Conservation (phyloP, 2,329 filamentous ascomycete genomes). For the Cladophialophora immunda region DNA sequence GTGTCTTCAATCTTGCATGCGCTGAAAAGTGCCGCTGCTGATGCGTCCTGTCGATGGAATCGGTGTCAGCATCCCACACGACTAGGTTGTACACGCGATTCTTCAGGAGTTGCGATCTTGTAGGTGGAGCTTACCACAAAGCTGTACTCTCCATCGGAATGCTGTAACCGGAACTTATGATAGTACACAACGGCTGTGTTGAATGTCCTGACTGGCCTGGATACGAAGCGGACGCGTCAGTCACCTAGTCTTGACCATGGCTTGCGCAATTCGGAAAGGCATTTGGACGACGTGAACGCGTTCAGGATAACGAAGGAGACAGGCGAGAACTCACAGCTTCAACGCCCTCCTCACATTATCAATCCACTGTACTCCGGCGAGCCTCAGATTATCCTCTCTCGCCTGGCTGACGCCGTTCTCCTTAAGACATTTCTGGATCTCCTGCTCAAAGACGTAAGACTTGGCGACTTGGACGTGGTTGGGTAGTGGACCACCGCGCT, state of each 20-base stretch:
- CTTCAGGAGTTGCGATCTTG: background rate
- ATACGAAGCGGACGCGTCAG: slow-evolving; percentile 26
- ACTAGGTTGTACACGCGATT: background rate
- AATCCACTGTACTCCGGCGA: slow-evolving; percentile 89
- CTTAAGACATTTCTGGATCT: slow-evolving; percentile 75
- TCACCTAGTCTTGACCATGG: background rate
- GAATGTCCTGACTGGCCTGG: slow-evolving; percentile 86
- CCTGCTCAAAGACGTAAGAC: slow-evolving; percentile 84
- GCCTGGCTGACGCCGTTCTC: slow-evolving; percentile 76
- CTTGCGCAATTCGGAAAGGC: background rate
- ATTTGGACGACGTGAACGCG: background rate
- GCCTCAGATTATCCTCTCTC: slow-evolving; percentile 79
- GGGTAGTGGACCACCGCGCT: slow-evolving; percentile 61
- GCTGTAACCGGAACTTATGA: slow-evolving; percentile 88
- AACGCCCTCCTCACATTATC: slow-evolving; percentile 82
- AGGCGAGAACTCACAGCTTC: slow-evolving; percentile 70
- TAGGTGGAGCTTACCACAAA: slow-evolving; percentile 58
- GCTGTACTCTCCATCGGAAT: slow-evolving; percentile 85
- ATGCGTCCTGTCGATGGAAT: slow-evolving; percentile 71
- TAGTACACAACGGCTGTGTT: slow-evolving; percentile 92
- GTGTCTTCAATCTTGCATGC: slow-evolving; percentile 99
- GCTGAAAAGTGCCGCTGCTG: slow-evolving; percentile 85
- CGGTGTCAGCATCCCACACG: background rate
- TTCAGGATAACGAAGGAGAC: slow-evolving; percentile 1
- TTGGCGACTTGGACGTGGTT: slow-evolving; percentile 71